These are phyloP conservation scores for Cordyceps javanica DNA, from an alignment of 2,329 filamentous ascomycete genomes.

Conservation along the genomic window DNA sequence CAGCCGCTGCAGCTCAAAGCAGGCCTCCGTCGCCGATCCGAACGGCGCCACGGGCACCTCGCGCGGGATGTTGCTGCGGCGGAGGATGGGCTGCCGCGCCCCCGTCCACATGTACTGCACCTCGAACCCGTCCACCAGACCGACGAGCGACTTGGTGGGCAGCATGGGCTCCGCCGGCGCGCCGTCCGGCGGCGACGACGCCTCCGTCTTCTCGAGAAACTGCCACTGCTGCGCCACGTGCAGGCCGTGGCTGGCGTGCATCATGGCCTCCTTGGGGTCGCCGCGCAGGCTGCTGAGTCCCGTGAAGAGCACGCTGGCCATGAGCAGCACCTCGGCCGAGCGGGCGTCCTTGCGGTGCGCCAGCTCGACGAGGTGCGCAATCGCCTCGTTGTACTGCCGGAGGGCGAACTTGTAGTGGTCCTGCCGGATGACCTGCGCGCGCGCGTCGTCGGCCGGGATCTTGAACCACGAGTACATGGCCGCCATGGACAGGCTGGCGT, in stretches of 20 bases:
- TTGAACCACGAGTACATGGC: constrained; percentile 11
- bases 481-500: constrained; percentile 11
- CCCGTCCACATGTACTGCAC: constrained; percentile 11
- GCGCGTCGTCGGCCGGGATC: not conserved
- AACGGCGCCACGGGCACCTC: constrained; percentile 2
- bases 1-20: constrained; percentile 10
- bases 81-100: not conserved
- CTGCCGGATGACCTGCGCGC: not conserved
- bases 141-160: constrained; percentile 7
- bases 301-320: constrained; percentile 10
- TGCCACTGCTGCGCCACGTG: constrained; percentile 6
- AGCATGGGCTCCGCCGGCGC: not conserved
- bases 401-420: constrained; percentile 8
- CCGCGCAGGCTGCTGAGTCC: constrained; percentile 11
- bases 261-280: constrained; percentile 10
- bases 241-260: constrained; percentile 9
- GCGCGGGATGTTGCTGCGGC: not conserved
- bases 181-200: not conserved
- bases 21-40: constrained; percentile 9
- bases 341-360: not conserved
- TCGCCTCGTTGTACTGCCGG: constrained; percentile 10
- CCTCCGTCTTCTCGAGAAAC: constrained; percentile 1
- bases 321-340: constrained; percentile 4
- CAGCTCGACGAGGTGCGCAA: constrained; percentile 1
- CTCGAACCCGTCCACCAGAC: constrained; percentile 9